Evolutionary conservation across 1,139 yeast genomes (phyloP), one percentile per base, ranked within the genome.

Genomic region (Geotrichum klebahnii): DNA sequence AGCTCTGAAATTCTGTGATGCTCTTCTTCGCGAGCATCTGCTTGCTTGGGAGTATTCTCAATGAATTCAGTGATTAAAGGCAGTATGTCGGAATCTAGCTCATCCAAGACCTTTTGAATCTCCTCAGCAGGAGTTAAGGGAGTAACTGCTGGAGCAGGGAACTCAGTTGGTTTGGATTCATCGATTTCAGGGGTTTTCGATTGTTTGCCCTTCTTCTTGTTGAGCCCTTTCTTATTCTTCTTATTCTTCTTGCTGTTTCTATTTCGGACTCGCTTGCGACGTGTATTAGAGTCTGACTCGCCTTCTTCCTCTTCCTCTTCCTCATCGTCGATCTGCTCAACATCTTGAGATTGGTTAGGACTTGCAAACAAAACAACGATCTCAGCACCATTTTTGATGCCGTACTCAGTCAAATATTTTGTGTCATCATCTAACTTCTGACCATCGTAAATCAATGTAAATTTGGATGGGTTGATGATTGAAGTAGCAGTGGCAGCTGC

Each of bases 1-100:
- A 43, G 33, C 59, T 71, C 75, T 12, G 67, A 60, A 17, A 71
- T 59, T 17, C 67, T 54, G 35, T 70, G 63, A 54, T 70, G 70
- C 54, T 65, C 64, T 17, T 67, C 69, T 22, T 60, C 63, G 19
- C 62, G 59, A 19, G 53, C 61, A 17, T 53, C 58, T 17, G 53
- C 53, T 34, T 55, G 58, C 3, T 54, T 53, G 1, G 71, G 70
- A 3, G 71, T 65, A 20, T 53, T 28, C 5, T 48, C 51, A 14
- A 55, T 48, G 50, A 67, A 70, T 44, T 54, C 54, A 20, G 53
- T 57, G 23, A 70, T 63, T 43, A 66, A 58, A 2, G 61, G 65
- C 5, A 66, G 66, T 6, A 71, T 58, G 31, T 66, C 65, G 22
- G 55, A 51, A 22, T 61, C 60, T 6, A 60, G 60, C 10, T 57